Conservation (phyloP, 495 filamentous ascomycete genomes). For the Talaromyces nanjingensis region DNA sequence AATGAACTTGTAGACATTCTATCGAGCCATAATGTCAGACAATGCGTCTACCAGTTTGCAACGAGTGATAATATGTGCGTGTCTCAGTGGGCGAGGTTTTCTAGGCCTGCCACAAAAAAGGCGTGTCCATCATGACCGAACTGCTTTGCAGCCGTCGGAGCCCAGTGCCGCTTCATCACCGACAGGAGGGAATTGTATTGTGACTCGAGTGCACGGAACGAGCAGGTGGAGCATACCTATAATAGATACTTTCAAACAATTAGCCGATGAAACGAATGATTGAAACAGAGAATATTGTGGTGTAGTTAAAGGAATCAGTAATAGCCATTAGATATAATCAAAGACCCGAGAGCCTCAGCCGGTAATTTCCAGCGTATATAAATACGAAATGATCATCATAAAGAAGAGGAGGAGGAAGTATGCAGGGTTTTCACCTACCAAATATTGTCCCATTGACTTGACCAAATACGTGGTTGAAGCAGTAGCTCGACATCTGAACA, state of each 20-base stretch:
- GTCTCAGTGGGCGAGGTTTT: conserved; percentile 99
- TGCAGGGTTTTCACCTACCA: conserved; percentile 7
- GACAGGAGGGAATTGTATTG: conserved; percentile 14
- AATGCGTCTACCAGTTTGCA: background rate
- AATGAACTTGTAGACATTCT: no score
- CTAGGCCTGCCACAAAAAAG: conserved; percentile 99
- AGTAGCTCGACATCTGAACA: background rate
- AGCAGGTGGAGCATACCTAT: conserved; percentile 9
- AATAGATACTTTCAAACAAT: conserved; percentile 9
- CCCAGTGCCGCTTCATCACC: conserved; percentile 99
- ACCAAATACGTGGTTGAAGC: background rate
- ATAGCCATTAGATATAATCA: conserved; percentile 83
- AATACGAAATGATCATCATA: conserved; percentile 78
- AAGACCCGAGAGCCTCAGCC: conserved; percentile 71
- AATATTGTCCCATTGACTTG: background rate
- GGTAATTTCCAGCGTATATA: conserved; percentile 99
- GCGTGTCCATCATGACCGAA: conserved; percentile 76
- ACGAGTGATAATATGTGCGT: background rate
- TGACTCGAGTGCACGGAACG: background rate
- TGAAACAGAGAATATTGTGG: background rate
- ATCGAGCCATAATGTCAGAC: background rate
- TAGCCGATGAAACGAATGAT: background rate
- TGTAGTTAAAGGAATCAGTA: conserved; percentile 56
- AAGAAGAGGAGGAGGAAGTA: background rate
- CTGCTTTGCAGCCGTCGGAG: conserved; percentile 67